phyloP scores from a whole-genome alignment of 1,284 basidiomycete species.

The Prillingera fragicola region DNA sequence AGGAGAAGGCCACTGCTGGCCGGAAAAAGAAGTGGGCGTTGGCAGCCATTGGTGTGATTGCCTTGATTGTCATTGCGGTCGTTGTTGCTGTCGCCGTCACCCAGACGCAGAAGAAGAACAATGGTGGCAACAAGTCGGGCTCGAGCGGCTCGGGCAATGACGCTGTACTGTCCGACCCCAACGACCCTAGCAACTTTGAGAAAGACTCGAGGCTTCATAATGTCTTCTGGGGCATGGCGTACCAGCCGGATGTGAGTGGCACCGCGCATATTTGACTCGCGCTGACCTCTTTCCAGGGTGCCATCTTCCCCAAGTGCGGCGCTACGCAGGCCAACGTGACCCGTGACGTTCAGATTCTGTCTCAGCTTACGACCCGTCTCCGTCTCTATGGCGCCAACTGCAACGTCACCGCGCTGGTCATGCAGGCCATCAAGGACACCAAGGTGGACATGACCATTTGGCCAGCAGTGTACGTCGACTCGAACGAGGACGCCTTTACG shows the following conservation, averaged over 20 bases:
- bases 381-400: slow-evolving; percentile 51
- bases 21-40: slow-evolving; percentile 23
- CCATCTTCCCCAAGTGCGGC: slow-evolving; percentile 44
- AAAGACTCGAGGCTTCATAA: slow-evolving; percentile 60
- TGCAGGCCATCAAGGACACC: slow-evolving; percentile 78
- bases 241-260: slow-evolving; percentile 57
- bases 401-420: slow-evolving; percentile 53
- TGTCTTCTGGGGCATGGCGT: slow-evolving; percentile 67
- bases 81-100: slow-evolving; percentile 34
- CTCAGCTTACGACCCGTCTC: slow-evolving; percentile 44
- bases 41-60: slow-evolving; percentile 20
- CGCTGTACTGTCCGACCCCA: slow-evolving; percentile 42
- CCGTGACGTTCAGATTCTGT: slow-evolving; percentile 48
- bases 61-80: slow-evolving; percentile 29
- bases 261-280: background rate
- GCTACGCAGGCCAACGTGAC: slow-evolving; percentile 49
- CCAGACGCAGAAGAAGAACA: slow-evolving; percentile 22
- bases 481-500: slow-evolving; percentile 62
- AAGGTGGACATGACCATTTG: slow-evolving; percentile 82
- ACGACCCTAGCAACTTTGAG: slow-evolving; percentile 61
- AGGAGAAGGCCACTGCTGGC: background rate
- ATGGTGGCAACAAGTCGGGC: slow-evolving; percentile 1
- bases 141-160: slow-evolving; percentile 6
- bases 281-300: slow-evolving; percentile 3
- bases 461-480: slow-evolving; percentile 70